phyloP scores from a whole-genome alignment of 352 stramenopile genomes.

The Globisporangium perplexum region DNA sequence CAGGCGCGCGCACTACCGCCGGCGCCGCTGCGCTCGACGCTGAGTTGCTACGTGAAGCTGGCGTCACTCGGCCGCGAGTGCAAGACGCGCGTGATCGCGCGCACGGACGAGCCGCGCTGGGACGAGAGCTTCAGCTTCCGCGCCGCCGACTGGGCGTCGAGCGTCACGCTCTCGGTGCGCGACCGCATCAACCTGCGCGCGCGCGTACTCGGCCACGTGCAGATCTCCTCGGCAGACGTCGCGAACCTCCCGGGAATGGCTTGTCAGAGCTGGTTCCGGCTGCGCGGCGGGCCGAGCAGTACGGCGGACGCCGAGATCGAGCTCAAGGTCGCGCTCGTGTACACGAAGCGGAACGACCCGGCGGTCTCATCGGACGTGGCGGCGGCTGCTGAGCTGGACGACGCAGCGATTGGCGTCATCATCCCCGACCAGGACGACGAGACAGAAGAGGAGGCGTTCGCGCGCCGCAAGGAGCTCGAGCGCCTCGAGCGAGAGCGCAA shows the following conservation, averaged over 20 bases:
- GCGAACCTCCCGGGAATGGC: constrained; percentile 48
- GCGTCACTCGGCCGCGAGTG: constrained; percentile 50
- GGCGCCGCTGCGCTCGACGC: constrained; percentile 39
- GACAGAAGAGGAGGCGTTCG: constrained; percentile 54
- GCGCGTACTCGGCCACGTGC: constrained; percentile 58
- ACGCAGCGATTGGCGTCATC: constrained; percentile 25
- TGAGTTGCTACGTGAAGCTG: constrained; percentile 76
- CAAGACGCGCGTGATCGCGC: constrained; percentile 68
- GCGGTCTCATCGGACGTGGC: constrained; percentile 15
- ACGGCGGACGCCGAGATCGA: constrained; percentile 36
- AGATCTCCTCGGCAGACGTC: constrained; percentile 51
- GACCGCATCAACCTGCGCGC: constrained; percentile 74
- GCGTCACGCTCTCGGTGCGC: constrained; percentile 56
- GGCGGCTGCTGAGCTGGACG: constrained; percentile 9
- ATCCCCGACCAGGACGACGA: constrained; percentile 69
- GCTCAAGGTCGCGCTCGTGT: constrained; percentile 64
- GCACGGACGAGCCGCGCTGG: constrained; percentile 59
- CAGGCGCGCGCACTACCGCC: constrained; percentile 47
- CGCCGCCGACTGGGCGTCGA: constrained; percentile 57
- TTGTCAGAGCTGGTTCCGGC: constrained; percentile 49
- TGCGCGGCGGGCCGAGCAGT: constrained; percentile 42
- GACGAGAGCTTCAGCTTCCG: constrained; percentile 77
- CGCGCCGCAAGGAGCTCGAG: constrained; percentile 34
- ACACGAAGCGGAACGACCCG: constrained; percentile 59
- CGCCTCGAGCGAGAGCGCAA: constrained; percentile 44